A percentile compares a stretch with the other conserved stretches of the same genome.
Conservation (phyloP, 2,329 filamentous ascomycete species). For the Fusarium liriodendri region DNA sequence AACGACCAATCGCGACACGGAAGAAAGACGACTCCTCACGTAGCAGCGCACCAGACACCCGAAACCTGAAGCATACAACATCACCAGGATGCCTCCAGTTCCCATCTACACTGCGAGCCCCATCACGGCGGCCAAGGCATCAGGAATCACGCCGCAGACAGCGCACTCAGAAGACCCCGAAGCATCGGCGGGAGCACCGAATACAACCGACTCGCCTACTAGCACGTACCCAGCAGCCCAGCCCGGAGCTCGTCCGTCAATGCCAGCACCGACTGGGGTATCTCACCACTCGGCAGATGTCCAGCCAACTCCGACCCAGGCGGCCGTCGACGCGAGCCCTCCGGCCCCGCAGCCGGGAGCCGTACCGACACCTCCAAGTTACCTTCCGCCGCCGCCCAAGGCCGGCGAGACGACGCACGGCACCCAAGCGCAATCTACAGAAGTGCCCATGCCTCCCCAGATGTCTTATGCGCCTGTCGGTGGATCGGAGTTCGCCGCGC, state of each 20-base stretch:
- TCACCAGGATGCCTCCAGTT: conserved; percentile 67
- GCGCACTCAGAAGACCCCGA: conserved; percentile 38
- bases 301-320: conserved; percentile 58
- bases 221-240: conserved; percentile 44
- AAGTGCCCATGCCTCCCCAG: conserved; percentile 58
- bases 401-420: conserved; percentile 57
- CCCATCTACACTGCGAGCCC: conserved; percentile 69
- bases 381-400: conserved; percentile 64
- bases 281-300: conserved; percentile 49
- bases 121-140: conserved; percentile 67
- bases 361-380: conserved; percentile 56
- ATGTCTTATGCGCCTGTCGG: conserved; percentile 64
- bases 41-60: neutral
- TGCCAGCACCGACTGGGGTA: conserved; percentile 57
- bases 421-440: conserved; percentile 48
- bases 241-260: conserved; percentile 46
- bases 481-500: conserved; percentile 54
- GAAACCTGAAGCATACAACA: neutral
- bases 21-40: neutral
- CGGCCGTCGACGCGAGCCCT: conserved; percentile 52
- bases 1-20: neutral
- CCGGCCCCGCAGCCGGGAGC: conserved; percentile 69
- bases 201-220: conserved; percentile 46
- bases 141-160: conserved; percentile 61
- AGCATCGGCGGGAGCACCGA: conserved; percentile 34